phyloP scores from a whole-genome alignment of 495 filamentous ascomycete genomes.

The Parmelia sp. region DNA sequence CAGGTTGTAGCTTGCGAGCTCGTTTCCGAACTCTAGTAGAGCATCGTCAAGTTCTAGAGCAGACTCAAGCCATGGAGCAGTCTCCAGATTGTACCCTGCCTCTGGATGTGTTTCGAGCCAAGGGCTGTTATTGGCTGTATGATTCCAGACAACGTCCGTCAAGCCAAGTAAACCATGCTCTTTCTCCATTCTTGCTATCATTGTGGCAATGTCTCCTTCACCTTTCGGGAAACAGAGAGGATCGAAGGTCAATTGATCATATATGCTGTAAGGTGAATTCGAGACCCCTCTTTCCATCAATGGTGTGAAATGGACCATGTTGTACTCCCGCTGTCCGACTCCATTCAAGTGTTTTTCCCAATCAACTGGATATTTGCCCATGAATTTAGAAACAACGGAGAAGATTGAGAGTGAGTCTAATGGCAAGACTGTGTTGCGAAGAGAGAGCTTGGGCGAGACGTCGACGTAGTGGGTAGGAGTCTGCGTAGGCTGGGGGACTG shows the following conservation, averaged over 20 bases:
- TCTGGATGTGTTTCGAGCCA: slow-evolving; percentile 96
- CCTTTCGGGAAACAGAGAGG: slow-evolving; percentile 75
- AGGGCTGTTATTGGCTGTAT: slow-evolving; percentile 90
- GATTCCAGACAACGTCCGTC: slow-evolving; percentile 97
- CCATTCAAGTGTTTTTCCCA: slow-evolving; percentile 87
- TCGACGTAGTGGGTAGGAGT: slow-evolving; percentile 85
- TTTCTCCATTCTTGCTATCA: slow-evolving; percentile 77
- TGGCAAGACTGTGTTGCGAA: slow-evolving; percentile 63
- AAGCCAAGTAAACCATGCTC: slow-evolving; percentile 78
- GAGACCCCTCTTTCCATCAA: slow-evolving; percentile 81
- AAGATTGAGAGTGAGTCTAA: slow-evolving; percentile 83
- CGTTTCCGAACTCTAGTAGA: slow-evolving; percentile 66
- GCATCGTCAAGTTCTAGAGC: slow-evolving; percentile 83
- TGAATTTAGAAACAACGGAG: slow-evolving; percentile 95
- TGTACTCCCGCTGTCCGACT: slow-evolving; percentile 85
- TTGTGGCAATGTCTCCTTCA: slow-evolving; percentile 69
- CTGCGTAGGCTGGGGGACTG: slow-evolving; percentile 50
- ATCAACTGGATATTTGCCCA: slow-evolving; percentile 80
- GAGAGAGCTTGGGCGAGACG: slow-evolving; percentile 73
- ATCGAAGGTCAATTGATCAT: slow-evolving; percentile 86
- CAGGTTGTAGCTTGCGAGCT: slow-evolving; percentile 60
- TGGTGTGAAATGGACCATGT: slow-evolving; percentile 98
- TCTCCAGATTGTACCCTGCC: slow-evolving; percentile 88
- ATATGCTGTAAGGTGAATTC: slow-evolving; percentile 96
- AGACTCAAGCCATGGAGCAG: slow-evolving; percentile 86